Conservation (phyloP, 2,329 filamentous ascomycete genomes). For the Thermomyces lanuginosus region DNA sequence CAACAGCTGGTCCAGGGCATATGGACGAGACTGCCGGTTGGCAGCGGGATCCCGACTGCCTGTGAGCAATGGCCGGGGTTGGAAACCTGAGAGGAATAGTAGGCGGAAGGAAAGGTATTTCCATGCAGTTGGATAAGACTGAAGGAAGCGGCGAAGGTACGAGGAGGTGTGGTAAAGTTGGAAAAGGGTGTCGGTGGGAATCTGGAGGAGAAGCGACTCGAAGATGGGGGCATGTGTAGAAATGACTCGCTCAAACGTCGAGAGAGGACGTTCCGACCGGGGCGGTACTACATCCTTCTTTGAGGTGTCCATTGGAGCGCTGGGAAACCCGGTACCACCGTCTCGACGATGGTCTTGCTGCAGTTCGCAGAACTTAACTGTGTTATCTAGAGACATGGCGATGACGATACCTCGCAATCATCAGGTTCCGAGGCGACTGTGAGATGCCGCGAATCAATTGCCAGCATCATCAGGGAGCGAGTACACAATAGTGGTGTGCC, state of each 20-base stretch:
- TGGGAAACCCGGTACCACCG: slow-evolving; percentile 1
- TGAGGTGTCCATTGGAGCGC: slow-evolving; percentile 12
- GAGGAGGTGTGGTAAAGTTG: slow-evolving; percentile 42
- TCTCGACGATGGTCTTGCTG: slow-evolving; percentile 1
- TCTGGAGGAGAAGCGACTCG: slow-evolving; percentile 41
- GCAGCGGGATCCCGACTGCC: slow-evolving; percentile 17
- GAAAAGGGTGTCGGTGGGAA: slow-evolving; percentile 40
- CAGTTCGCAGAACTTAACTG: slow-evolving; percentile 5
- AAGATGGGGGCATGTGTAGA: slow-evolving; percentile 42
- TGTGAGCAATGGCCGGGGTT: slow-evolving; percentile 19
- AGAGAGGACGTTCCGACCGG: slow-evolving; percentile 18
- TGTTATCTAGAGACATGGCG: too few species aligned
- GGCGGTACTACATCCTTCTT: slow-evolving; percentile 10
- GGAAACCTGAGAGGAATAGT: slow-evolving; percentile 24
- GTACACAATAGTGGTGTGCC: too few species aligned
- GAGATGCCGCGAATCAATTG: too few species aligned
- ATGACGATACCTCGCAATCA: too few species aligned
- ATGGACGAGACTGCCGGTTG: slow-evolving; percentile 38
- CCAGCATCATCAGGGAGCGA: too few species aligned
- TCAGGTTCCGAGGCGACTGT: too few species aligned
- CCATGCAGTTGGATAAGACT: slow-evolving; percentile 44
- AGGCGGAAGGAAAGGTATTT: slow-evolving; percentile 43
- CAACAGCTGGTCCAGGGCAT: slow-evolving; percentile 42
- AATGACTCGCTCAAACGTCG: slow-evolving; percentile 38
- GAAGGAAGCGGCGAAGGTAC: slow-evolving; percentile 38